Conservation (phyloP, 106 monocot genomes). For the Dendrobium huoshanense region DNA sequence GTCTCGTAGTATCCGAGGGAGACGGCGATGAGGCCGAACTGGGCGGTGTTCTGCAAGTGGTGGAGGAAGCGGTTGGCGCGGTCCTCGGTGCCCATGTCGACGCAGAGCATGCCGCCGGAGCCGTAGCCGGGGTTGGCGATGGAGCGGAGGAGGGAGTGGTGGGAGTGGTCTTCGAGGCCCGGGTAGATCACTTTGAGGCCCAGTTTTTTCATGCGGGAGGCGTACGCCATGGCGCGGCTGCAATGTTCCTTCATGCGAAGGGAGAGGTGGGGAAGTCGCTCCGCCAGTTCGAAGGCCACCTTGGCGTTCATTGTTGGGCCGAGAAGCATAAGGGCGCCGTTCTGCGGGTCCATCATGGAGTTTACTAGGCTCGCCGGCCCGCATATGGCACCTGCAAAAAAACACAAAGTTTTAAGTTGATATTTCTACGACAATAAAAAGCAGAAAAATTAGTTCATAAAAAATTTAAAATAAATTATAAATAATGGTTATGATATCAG, state of each 20-base stretch:
- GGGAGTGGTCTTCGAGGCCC: conserved; percentile 70
- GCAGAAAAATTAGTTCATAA: not conserved
- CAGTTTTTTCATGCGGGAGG: conserved; percentile 52
- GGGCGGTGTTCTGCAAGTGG: conserved; percentile 85
- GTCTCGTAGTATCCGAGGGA: conserved; percentile 96
- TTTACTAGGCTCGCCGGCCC: conserved; percentile 70
- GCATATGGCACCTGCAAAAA: conserved; percentile 68
- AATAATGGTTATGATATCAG: too few relatives aligned
- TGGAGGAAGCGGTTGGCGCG: conserved; percentile 77
- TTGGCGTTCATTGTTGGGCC: conserved; percentile 97
- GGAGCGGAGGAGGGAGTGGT: conserved; percentile 59
- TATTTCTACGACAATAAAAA: not conserved
- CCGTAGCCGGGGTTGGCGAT: conserved; percentile 81
- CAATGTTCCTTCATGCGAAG: conserved; percentile 95
- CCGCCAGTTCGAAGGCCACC: conserved; percentile 86
- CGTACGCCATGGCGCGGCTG: conserved; percentile 51
- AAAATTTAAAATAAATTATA: too few relatives aligned
- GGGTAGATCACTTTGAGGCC: conserved; percentile 91
- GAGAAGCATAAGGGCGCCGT: conserved; percentile 75
- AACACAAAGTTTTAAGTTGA: too few relatives aligned
- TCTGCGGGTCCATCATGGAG: conserved; percentile 91
- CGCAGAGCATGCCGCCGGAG: conserved; percentile 88
- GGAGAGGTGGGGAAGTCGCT: conserved; percentile 81
- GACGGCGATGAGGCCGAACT: conserved; percentile 96
- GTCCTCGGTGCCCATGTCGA: conserved; percentile 93